Evolutionary conservation across 306 rosid genomes (phyloP).

Genomic region (Hylodesmum podocarpum): DNA sequence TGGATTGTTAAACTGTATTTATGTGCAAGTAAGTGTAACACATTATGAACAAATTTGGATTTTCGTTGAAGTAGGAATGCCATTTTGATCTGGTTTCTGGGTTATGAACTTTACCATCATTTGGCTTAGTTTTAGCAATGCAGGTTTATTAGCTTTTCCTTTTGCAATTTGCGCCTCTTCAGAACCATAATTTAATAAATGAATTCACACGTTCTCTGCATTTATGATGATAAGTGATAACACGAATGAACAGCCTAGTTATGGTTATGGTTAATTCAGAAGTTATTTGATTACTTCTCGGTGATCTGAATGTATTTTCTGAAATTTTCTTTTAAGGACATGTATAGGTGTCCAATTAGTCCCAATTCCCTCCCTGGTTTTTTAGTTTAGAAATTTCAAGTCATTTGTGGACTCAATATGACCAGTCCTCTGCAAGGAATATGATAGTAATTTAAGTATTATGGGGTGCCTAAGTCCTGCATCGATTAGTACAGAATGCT

Average conservation of each 20-base stretch:
- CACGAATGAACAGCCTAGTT: background rate
- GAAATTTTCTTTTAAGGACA: background rate
- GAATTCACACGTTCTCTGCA: background rate
- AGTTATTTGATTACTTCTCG: background rate
- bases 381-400: background rate
- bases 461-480: too few relatives aligned
- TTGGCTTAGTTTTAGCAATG: background rate
- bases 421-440: too few relatives aligned
- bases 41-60: background rate
- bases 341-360: background rate
- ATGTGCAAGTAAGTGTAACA: too few relatives aligned
- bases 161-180: background rate
- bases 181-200: too few relatives aligned
- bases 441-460: too few relatives aligned
- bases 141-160: too few relatives aligned
- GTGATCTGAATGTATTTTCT: background rate
- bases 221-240: background rate
- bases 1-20: too few relatives aligned
- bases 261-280: background rate
- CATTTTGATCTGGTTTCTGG: constrained; percentile 4
- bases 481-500: too few relatives aligned
- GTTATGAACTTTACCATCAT: background rate
- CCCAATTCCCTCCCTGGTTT: background rate
- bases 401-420: background rate
- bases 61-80: background rate